Evolutionary conservation across 2,329 filamentous ascomycete species (phyloP).

Genomic region (Aschersonia sp.): DNA sequence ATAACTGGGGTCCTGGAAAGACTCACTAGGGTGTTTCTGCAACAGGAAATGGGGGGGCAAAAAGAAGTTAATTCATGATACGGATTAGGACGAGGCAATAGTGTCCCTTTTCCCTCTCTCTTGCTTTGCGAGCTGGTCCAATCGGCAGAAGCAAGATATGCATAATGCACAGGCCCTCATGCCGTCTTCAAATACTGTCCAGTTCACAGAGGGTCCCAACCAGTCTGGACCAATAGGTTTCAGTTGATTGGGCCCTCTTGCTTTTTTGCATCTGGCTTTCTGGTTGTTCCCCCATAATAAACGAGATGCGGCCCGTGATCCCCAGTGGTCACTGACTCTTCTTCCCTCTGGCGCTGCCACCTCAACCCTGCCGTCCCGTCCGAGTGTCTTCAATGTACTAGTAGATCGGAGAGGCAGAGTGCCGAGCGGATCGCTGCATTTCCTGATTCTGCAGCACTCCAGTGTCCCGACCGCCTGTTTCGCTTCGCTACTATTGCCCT

Average conservation of each 20-base stretch:
- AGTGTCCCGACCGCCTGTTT: too few species aligned
- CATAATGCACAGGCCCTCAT: background rate
- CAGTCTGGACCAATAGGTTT: background rate
- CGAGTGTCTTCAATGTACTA: background rate
- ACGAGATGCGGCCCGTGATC: background rate
- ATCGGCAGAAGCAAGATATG: background rate
- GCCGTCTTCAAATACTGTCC: background rate
- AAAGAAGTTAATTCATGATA: too few species aligned
- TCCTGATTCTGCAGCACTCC: too few species aligned
- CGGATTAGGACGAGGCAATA: too few species aligned
- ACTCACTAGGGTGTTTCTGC: too few species aligned
- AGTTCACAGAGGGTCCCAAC: too few species aligned
- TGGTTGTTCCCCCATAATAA: background rate
- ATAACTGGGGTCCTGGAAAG: too few species aligned
- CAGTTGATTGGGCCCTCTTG: background rate
- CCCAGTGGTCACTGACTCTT: background rate
- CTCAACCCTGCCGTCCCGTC: too few species aligned
- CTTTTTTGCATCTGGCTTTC: background rate
- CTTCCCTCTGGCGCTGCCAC: background rate
- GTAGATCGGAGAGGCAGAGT: background rate
- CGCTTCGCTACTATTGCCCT: too few species aligned
- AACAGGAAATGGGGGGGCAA: too few species aligned
- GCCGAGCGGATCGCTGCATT: background rate
- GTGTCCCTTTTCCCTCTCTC: too few species aligned
- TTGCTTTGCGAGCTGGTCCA: background rate